Evolutionary conservation across 345 rosid genomes (phyloP).

Genomic region (Citrus hindsii): DNA sequence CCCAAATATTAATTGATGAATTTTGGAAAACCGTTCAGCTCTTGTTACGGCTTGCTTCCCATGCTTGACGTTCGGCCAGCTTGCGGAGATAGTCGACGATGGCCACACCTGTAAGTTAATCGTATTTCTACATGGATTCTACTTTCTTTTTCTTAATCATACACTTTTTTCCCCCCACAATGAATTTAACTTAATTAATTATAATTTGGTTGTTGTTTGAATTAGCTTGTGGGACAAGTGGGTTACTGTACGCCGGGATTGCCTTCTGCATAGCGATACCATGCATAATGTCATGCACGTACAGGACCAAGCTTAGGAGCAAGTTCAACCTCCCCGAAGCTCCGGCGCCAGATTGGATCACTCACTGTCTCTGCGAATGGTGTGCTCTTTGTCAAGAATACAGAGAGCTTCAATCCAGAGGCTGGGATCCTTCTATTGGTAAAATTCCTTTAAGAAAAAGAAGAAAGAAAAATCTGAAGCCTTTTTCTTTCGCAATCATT

Average conservation of each 20-base stretch:
- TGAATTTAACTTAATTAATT: neutral
- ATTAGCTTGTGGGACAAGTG: constrained; percentile 53
- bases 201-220: neutral
- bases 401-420: constrained; percentile 62
- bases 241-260: constrained; percentile 40
- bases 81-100: constrained; percentile 59
- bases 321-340: constrained; percentile 56
- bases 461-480: neutral
- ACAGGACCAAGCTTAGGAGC: constrained; percentile 56
- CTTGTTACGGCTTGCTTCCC: constrained; percentile 43
- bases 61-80: constrained; percentile 53
- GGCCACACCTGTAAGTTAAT: constrained; percentile 40
- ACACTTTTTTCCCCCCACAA: too few relatives aligned
- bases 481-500: neutral
- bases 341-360: constrained; percentile 63
- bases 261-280: constrained; percentile 34
- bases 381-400: constrained; percentile 84
- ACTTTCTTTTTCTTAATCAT: neutral
- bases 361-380: constrained; percentile 53
- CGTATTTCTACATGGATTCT: neutral
- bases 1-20: neutral
- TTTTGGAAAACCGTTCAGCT: constrained; percentile 34
- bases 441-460: neutral
- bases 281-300: constrained; percentile 58
- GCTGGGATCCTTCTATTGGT: constrained; percentile 67